Percentiles rank a stretch among this genome's conserved stretches.
phyloP scores from a whole-genome alignment of 352 stramenopile species.

The Phytopythium chamaehyphon region DNA sequence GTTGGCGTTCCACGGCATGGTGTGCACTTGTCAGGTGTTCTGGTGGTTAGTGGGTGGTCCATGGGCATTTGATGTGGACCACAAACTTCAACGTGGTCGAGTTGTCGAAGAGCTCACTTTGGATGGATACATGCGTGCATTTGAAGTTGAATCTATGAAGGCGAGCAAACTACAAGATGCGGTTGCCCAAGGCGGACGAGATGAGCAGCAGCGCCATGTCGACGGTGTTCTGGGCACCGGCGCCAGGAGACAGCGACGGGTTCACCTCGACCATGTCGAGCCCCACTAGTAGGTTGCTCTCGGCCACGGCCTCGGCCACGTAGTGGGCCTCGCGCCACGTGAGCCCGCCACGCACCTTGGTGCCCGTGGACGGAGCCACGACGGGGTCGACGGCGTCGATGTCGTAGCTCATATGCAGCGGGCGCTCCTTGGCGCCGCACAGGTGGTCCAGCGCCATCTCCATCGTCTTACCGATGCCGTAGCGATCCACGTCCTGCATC shows the following conservation, averaged over 20 bases:
- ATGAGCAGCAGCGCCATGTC: constrained; percentile 93
- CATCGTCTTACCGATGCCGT: constrained; percentile 96
- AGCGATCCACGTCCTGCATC: constrained; percentile 97
- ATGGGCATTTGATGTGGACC: not conserved
- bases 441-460: constrained; percentile 95
- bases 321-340: constrained; percentile 97
- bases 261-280: constrained; percentile 98
- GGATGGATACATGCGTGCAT: too few relatives aligned
- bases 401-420: constrained; percentile 97
- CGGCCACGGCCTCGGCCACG: constrained; percentile 90
- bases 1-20: constrained; percentile 82
- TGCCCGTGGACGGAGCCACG: constrained; percentile 95
- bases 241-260: constrained; percentile 81
- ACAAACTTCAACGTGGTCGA: not conserved
- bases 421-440: constrained; percentile 77
- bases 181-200: constrained; percentile 90
- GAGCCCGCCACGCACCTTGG: constrained; percentile 92
- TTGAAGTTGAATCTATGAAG: too few relatives aligned
- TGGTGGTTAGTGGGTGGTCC: not conserved
- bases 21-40: not conserved
- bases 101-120: too few relatives aligned
- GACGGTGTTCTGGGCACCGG: constrained; percentile 89
- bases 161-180: constrained; percentile 67
- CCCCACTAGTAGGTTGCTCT: constrained; percentile 85
- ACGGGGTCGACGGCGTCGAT: constrained; percentile 97